A percentile compares a stretch with the other conserved stretches of the same genome.
Conservation (phyloP, 2,329 filamentous ascomycete genomes). For the Colletotrichum brevisporum region DNA sequence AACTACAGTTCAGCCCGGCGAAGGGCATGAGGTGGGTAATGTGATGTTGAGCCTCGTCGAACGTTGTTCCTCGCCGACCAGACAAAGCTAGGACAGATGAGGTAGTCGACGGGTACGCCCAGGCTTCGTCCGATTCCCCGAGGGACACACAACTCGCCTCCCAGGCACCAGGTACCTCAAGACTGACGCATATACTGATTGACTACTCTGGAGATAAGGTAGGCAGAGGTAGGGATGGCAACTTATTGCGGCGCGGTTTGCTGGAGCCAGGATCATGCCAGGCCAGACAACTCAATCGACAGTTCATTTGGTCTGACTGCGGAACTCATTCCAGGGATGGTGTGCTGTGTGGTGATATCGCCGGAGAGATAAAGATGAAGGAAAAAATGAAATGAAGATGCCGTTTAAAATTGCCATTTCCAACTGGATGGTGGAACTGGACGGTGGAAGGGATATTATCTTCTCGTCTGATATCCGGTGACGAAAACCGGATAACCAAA, state of each 20-base stretch:
- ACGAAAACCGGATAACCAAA: no score
- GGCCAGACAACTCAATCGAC: no score
- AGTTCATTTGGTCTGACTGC: no score
- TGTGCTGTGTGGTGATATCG: no score
- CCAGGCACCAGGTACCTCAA: slow-evolving; percentile 10
- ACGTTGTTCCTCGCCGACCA: slow-evolving; percentile 14
- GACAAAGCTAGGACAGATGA: slow-evolving; percentile 16
- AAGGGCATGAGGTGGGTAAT: slow-evolving; percentile 11
- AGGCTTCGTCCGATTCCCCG: slow-evolving; percentile 32
- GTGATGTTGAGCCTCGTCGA: slow-evolving; percentile 34
- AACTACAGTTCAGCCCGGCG: not conserved
- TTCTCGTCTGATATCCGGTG: no score
- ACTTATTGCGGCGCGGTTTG: not conserved
- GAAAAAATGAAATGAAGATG: no score
- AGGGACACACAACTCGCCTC: not conserved
- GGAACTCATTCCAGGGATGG: no score
- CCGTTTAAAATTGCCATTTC: no score
- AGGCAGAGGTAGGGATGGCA: not conserved
- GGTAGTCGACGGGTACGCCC: slow-evolving; percentile 18
- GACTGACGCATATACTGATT: slow-evolving; percentile 12
- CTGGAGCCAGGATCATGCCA: no score
- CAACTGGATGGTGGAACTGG: no score
- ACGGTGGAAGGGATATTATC: no score
- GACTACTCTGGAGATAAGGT: slow-evolving; percentile 14
- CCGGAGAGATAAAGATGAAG: no score